Percentiles rank a stretch among this genome's conserved stretches.
Conservation (phyloP, 1,284 basidiomycete species). For the Agaricales sp. region DNA sequence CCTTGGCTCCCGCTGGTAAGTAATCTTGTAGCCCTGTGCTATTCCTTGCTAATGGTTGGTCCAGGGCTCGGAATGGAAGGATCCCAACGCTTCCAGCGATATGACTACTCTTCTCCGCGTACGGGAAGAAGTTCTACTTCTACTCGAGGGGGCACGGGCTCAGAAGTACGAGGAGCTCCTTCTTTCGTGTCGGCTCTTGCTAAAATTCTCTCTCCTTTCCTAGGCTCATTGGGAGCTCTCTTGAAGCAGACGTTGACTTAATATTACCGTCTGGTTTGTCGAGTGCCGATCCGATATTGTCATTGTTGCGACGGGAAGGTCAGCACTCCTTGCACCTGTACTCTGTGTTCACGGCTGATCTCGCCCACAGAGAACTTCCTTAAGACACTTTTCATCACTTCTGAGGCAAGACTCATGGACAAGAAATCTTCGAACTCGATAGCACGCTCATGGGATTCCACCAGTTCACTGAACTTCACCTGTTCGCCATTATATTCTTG, state of each 20-base stretch:
- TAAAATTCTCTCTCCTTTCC: neutral
- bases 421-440: conserved; percentile 13
- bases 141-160: conserved; percentile 63
- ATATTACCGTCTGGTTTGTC: conserved; percentile 16
- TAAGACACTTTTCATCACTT: conserved; percentile 71
- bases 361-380: conserved; percentile 41
- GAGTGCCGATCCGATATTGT: conserved; percentile 10
- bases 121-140: conserved; percentile 42
- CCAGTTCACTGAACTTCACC: conserved; percentile 13
- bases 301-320: conserved; percentile 44
- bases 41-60: neutral
- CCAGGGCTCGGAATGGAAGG: conserved; percentile 45
- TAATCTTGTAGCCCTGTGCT: conserved; percentile 3
- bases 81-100: conserved; percentile 38
- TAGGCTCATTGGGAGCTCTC: neutral
- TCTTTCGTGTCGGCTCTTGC: neutral
- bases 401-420: conserved; percentile 43
- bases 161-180: conserved; percentile 39
- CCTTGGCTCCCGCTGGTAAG: conserved; percentile 54
- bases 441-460: conserved; percentile 14
- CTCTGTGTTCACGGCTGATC: conserved; percentile 4
- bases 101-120: conserved; percentile 51
- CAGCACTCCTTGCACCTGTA: conserved; percentile 6
- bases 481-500: conserved; percentile 13
- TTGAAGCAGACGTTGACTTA: conserved; percentile 17